Percentiles rank a stretch among this genome's conserved stretches.
These are phyloP conservation scores for Boletus rubroflammeus DNA, from an alignment of 768 basidiomycete genomes.

Conservation along the genomic window DNA sequence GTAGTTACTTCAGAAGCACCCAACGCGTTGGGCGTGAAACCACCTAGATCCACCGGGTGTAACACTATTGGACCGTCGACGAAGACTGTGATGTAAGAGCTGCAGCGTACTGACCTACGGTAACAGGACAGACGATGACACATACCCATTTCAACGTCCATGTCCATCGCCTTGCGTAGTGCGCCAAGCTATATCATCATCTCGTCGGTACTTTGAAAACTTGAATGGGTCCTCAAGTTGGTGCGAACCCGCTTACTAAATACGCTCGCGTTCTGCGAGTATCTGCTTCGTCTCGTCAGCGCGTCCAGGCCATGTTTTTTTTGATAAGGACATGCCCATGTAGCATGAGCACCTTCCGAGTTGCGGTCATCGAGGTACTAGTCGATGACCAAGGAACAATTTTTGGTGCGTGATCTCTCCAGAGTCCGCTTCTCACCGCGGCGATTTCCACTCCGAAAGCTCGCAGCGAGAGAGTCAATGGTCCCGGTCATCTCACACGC, in stretches of 20 bases:
- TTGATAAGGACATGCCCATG: conserved; percentile 37
- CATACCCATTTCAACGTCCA: conserved; percentile 63
- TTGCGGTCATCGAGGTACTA: conserved; percentile 14
- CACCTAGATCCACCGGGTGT: conserved; percentile 57
- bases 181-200: conserved; percentile 54
- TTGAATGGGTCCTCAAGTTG: neutral
- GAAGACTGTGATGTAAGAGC: conserved; percentile 48
- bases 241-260: conserved; percentile 66
- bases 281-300: conserved; percentile 37
- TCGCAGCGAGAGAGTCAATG: neutral
- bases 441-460: neutral
- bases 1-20: conserved; percentile 38
- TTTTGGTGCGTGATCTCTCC: neutral
- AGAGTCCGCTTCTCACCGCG: neutral
- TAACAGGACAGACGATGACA: neutral
- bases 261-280: conserved; percentile 65
- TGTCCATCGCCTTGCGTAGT: conserved; percentile 63
- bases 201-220: neutral
- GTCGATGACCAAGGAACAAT: neutral
- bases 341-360: conserved; percentile 41
- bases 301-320: neutral
- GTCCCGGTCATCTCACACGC: neutral
- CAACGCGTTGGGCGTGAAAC: conserved; percentile 25
- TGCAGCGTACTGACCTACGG: neutral
- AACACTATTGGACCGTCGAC: conserved; percentile 68